phyloP scores from a whole-genome alignment of 441 rosid species.

The Gossypium gossypioides region DNA sequence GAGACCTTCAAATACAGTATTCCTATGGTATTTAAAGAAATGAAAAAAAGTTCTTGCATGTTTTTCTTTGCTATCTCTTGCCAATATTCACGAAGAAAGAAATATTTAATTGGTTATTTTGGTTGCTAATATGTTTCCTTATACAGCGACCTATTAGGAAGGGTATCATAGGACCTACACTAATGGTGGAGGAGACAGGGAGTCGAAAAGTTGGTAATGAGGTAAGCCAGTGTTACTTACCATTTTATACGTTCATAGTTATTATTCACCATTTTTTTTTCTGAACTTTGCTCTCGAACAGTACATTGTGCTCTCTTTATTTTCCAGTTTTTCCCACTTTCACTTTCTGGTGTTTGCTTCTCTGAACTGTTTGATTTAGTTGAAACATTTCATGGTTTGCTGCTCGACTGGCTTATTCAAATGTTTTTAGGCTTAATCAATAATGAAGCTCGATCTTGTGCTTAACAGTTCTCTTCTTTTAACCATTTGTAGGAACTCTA shows the following conservation, averaged over 20 bases:
- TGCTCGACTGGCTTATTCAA: neutral
- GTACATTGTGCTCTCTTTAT: neutral
- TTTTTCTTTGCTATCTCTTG: neutral
- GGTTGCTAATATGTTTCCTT: neutral
- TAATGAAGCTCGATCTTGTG: slow-evolving; percentile 7
- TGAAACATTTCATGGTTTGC: neutral
- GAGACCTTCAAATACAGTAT: neutral
- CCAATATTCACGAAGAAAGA: neutral
- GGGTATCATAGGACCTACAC: slow-evolving; percentile 71
- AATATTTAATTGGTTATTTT: neutral
- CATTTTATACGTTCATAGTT: neutral
- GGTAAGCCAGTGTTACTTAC: slow-evolving; percentile 31
- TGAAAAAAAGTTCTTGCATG: neutral
- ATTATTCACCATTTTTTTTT: neutral
- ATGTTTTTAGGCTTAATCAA: neutral
- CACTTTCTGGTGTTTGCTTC: neutral
- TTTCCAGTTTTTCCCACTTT: neutral
- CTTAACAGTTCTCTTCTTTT: slow-evolving; percentile 8
- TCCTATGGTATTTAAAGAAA: neutral
- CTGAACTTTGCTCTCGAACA: neutral
- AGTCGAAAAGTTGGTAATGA: slow-evolving; percentile 54
- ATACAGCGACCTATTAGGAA: slow-evolving; percentile 72
- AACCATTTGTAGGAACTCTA: slow-evolving; percentile 54
- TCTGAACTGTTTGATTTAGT: neutral
- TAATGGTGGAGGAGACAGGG: slow-evolving; percentile 82